These are phyloP conservation scores for Castanospermum australe DNA, from an alignment of 306 rosid genomes.

Conservation along the genomic window DNA sequence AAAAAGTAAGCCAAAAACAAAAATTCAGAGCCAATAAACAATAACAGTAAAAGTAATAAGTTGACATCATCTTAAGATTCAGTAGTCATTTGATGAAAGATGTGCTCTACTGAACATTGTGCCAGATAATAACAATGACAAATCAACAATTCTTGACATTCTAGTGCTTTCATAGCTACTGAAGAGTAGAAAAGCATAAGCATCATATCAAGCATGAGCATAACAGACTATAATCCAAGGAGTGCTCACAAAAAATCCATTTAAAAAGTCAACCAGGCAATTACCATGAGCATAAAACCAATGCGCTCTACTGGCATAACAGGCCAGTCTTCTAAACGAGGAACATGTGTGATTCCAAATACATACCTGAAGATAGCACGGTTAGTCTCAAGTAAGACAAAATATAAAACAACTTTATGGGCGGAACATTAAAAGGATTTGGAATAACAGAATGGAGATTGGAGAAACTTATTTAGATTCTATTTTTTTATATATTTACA, in stretches of 20 bases:
- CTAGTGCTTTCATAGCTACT: background rate
- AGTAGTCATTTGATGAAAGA: background rate
- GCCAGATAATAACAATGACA: background rate
- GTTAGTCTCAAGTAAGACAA: background rate
- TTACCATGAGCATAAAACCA: slow-evolving; percentile 82
- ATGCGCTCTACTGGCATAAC: slow-evolving; percentile 93
- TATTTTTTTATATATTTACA: background rate
- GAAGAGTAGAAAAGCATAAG: background rate
- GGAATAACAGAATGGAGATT: background rate
- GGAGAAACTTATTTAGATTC: background rate
- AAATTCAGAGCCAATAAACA: background rate
- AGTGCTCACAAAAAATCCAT: background rate
- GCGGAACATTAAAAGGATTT: background rate
- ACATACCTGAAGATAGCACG: slow-evolving; percentile 61
- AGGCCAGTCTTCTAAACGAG: slow-evolving; percentile 93
- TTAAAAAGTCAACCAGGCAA: background rate
- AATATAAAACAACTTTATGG: background rate
- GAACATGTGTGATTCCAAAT: slow-evolving; percentile 78
- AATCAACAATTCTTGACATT: background rate
- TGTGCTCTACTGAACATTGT: background rate
- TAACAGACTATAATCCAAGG: background rate
- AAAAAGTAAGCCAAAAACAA: background rate
- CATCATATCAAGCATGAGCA: background rate
- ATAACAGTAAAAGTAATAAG: background rate
- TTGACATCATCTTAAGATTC: background rate